A percentile compares a stretch with the other conserved stretches of the same genome.
These are phyloP conservation scores for Euptelea pleiosperma DNA, from an alignment of 164 flowering plant genomes.

Conservation along the genomic window DNA sequence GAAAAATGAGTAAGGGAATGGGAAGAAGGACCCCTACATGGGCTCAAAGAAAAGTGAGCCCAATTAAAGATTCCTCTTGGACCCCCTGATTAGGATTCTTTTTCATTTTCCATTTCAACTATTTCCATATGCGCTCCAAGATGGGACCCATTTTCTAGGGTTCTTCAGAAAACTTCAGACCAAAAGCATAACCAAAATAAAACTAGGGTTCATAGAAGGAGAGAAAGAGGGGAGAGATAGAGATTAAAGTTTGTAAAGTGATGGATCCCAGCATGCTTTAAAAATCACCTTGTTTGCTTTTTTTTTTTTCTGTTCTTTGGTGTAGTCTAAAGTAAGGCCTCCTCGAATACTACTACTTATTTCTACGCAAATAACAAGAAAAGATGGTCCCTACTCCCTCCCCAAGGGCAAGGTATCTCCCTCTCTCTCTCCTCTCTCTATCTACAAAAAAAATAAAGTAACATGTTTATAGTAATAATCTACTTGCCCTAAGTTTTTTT, in stretches of 20 bases:
- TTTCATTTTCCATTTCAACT: background rate
- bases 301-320: constrained; percentile 3
- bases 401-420: constrained; percentile 2
- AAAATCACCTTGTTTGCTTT: constrained; percentile 10
- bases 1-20: too few relatives aligned
- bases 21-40: too few relatives aligned
- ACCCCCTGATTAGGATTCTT: background rate
- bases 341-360: constrained; percentile 13
- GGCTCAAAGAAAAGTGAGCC: too few relatives aligned
- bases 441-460: too few relatives aligned
- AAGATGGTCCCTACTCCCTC: constrained; percentile 8
- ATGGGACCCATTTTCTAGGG: background rate
- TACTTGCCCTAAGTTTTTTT: background rate
- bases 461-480: too few relatives aligned
- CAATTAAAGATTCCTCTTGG: too few relatives aligned
- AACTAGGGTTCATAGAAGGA: background rate
- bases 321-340: constrained; percentile 17
- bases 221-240: constrained; percentile 4
- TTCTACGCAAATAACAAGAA: constrained; percentile 14
- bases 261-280: constrained; percentile 18
- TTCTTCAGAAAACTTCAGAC: background rate
- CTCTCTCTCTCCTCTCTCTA: too few relatives aligned
- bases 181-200: background rate
- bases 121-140: background rate
- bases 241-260: constrained; percentile 2